Percentiles rank a stretch among this genome's conserved stretches.
phyloP scores from a whole-genome alignment of 768 basidiomycete genomes.

The Xanthoconium stramineum region DNA sequence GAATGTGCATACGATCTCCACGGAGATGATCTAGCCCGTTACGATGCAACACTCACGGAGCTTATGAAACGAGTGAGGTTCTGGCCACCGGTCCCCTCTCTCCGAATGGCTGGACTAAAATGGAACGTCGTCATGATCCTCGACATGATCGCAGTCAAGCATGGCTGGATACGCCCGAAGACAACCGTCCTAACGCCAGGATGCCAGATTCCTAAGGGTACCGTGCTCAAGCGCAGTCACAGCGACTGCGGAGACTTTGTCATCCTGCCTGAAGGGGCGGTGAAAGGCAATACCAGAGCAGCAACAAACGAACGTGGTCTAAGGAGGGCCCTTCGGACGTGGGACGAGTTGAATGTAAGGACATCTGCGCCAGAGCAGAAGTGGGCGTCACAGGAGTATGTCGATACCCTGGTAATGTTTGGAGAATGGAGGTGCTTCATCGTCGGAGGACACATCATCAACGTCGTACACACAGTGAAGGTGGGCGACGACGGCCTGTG shows the following conservation, averaged over 20 bases:
- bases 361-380: neutral
- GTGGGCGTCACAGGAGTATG: neutral
- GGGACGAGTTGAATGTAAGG: neutral
- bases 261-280: neutral
- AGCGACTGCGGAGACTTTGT: neutral
- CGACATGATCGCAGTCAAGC: neutral
- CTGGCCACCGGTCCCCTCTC: neutral
- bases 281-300: neutral
- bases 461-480: neutral
- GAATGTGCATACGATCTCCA: neutral
- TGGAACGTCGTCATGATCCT: neutral
- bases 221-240: neutral
- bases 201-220: neutral
- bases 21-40: neutral
- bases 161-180: neutral
- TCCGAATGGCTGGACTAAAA: neutral
- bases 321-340: neutral
- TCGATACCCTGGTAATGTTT: neutral
- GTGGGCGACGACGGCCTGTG: neutral
- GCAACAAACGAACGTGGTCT: neutral
- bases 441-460: neutral
- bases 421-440: neutral
- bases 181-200: neutral
- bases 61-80: neutral
- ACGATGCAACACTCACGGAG: neutral